Evolutionary conservation across 225 moss, liverwort and hornwort genomes (phyloP).

Genomic region (Marchantia polymorpha): DNA sequence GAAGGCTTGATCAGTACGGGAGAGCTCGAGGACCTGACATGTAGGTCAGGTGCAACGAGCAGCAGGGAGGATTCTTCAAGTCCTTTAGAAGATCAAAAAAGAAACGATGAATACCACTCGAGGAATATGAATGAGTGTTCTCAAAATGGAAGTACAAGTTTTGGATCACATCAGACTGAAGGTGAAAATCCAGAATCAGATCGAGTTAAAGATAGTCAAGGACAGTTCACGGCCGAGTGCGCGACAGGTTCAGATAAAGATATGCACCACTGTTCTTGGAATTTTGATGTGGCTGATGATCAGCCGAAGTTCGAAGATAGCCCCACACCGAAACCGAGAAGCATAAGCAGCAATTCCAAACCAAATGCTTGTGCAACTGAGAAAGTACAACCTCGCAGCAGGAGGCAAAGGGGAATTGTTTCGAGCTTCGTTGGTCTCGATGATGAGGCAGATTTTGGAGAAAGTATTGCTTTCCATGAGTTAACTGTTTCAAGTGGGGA

Average conservation of each 20-base stretch:
- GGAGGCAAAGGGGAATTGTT: background rate
- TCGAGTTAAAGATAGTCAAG: background rate
- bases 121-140: background rate
- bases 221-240: background rate
- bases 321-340: background rate
- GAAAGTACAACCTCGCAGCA: conserved; percentile 4
- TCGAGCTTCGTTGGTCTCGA: conserved; percentile 15
- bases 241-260: background rate
- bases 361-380: background rate
- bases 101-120: background rate
- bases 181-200: background rate
- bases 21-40: background rate
- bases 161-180: background rate
- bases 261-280: background rate
- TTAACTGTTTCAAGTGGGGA: conserved; percentile 19
- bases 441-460: conserved; percentile 22
- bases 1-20: background rate
- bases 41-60: conserved; percentile 1
- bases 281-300: background rate
- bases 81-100: background rate
- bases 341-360: background rate
- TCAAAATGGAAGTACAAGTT: conserved; percentile 6
- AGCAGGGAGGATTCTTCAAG: background rate
- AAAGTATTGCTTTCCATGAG: conserved; percentile 20
- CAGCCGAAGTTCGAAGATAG: background rate